These are phyloP conservation scores for Yarrowia divulgata DNA, from an alignment of 805 yeast species.

Conservation along the genomic window DNA sequence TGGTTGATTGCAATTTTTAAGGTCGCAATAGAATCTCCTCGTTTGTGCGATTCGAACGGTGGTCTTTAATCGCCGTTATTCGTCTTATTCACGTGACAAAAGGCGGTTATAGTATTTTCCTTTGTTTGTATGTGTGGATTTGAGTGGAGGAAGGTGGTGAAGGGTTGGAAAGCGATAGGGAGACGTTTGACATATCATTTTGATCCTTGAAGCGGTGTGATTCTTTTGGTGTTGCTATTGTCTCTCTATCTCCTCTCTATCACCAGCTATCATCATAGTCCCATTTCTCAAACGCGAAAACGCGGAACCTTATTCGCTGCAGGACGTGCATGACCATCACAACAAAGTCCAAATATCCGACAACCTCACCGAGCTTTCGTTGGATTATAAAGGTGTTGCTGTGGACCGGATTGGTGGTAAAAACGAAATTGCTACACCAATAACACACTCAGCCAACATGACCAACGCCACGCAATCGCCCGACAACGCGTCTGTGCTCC, in stretches of 20 bases:
- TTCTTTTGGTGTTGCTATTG: not conserved
- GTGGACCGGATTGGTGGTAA: not conserved
- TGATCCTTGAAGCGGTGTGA: not conserved
- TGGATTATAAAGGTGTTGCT: not conserved
- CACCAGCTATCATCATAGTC: not conserved
- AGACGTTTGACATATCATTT: not conserved
- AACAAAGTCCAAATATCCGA: not conserved
- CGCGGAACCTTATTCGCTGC: not conserved
- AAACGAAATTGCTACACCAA: no score
- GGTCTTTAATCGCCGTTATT: no score
- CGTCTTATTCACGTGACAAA: no score
- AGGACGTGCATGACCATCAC: not conserved
- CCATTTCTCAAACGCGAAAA: not conserved
- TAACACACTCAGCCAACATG: no score
- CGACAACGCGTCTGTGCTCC: not conserved
- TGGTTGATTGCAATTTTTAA: no score
- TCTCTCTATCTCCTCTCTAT: not conserved
- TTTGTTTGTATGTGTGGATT: no score
- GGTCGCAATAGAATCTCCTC: no score
- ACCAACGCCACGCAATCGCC: not conserved
- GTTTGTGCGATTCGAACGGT: no score
- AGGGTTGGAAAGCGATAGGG: not conserved
- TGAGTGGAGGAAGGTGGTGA: no score
- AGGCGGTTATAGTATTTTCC: no score
- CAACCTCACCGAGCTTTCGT: not conserved